Evolutionary conservation across 257 asterid species (phyloP), one percentile per base, ranked within the genome.

Genomic region (Ilex asprella): DNA sequence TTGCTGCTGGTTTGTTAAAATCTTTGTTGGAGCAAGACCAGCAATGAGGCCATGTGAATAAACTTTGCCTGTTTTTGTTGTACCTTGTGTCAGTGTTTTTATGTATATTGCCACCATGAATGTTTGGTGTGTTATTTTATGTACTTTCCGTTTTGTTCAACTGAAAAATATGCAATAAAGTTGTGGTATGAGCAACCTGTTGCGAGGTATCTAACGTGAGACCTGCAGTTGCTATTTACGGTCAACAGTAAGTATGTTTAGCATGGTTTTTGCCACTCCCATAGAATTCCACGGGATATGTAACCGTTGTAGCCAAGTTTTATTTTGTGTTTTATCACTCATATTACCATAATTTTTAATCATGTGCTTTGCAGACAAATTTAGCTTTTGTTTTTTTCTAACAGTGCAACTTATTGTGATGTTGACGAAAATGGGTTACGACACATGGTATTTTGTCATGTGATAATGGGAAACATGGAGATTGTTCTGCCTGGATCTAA

Each of bases 341-440:
- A 27, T 54, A 10, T 49, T 11, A 3, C 54, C 3, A 6, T 49
- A 11, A 3, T 49, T 49, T 49, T n/a, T 49, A 49, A 15, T 49
- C n/a, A 49, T 7, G 10, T 30, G 10, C 30, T 56, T 52, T 31
- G 27, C 31, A 61, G 55, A 52, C 51, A 54, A 49, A 44, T 55
- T 31, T 27, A 53, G 31, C 44, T 50, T 61, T 65, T 39, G 35
- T 43, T 71, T 68, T 70, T 16, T 79, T 67, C 27, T 21, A 21
- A 69, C 90, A 91, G 98, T 84, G 78, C 71, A 68, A 70, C 65
- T 62, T 69, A 62, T 69, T 77, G 77, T 76, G 98, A 91, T 84
- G 82, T 79, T 88, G 96, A 91, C 83, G 96, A 91, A 82, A 86
- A 88, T 68, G 95, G 80, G 31, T 60, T 81, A 57, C 82, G 84